Evolutionary conservation across 768 basidiomycete species (phyloP), one percentile per base, ranked within the genome.

Genomic region (Suillus brevipes): DNA sequence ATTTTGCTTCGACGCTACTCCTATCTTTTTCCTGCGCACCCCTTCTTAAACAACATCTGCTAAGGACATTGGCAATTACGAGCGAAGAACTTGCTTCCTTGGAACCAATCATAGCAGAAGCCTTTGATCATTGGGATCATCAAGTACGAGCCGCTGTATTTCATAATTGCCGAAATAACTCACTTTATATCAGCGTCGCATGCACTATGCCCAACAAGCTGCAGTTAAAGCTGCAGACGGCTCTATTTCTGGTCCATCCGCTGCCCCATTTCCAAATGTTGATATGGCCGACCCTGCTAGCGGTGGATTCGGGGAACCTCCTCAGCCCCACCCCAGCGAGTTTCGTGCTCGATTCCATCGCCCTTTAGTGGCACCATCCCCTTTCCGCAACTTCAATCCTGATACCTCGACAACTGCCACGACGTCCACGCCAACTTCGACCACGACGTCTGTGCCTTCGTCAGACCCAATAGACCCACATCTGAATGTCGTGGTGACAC

Each of bases 121-220:
- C 91, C 20, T 94, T 91, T 84, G 92, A 94, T 64, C 88, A 90
- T 47, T 94, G 92, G 92, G 89, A 94, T 70, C 86, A 87, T 68
- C 88, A 89, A 75, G 91, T 92, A 72, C 64, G 85, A 74, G 36
- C n/a, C 23, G 34, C 62, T 25, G 53, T 64, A 64, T 49, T 64
- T 66, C 42, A 9, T 63, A 67, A 20, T 42, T 60, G 12, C 59
- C 49, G 37, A 50, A 23, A 62, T 40, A n/a, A 40, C 55, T 63
- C 34, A 28, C 23, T 47, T 23, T 16, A 50, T 37, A 57, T 36
- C 40, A 85, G 84, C 81, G 84, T 58, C 81, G 79, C 1, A 70
- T 84, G 71, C 84, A 84, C 66, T 83, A 81, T 66, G 82, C 77
- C 0, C 70, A 79, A 60, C 76, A 80, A 49, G 75, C 75, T 28